phyloP scores from a whole-genome alignment of 2,329 filamentous ascomycete genomes.

The Alternaria sp. region DNA sequence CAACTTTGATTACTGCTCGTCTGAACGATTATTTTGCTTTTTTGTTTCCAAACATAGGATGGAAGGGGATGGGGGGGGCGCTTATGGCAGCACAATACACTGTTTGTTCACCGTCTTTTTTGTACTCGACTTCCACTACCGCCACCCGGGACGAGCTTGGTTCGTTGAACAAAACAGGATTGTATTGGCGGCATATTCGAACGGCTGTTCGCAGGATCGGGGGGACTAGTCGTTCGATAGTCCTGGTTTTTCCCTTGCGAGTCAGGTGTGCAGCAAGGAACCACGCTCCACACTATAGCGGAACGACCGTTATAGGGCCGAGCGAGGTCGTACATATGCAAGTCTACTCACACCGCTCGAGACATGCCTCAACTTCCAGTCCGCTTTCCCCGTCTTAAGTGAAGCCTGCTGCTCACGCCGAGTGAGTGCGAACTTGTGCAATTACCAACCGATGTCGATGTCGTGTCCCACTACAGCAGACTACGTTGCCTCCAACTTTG shows the following conservation, averaged over 20 bases:
- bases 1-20: neutral
- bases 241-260: neutral
- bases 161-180: conserved; percentile 1
- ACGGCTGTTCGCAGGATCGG: conserved; percentile 23
- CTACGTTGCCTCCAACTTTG: conserved; percentile 5
- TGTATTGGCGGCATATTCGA: conserved; percentile 12
- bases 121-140: neutral
- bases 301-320: conserved; percentile 1
- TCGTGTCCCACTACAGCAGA: conserved; percentile 7
- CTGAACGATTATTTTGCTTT: neutral
- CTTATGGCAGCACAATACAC: neutral
- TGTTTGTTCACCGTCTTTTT: conserved; percentile 11
- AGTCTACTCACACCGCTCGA: conserved; percentile 12
- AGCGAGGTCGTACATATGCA: conserved; percentile 16
- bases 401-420: conserved; percentile 7
- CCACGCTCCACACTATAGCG: conserved; percentile 10
- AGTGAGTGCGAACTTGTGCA: neutral
- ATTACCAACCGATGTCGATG: neutral
- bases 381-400: neutral
- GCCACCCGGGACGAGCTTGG: neutral
- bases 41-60: neutral
- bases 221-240: neutral
- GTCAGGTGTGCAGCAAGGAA: conserved; percentile 8
- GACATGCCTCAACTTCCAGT: neutral
- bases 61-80: neutral